Evolutionary conservation across 2,329 filamentous ascomycete genomes (phyloP), one percentile per base, ranked within the genome.

Genomic region (Beauveria medogensis): DNA sequence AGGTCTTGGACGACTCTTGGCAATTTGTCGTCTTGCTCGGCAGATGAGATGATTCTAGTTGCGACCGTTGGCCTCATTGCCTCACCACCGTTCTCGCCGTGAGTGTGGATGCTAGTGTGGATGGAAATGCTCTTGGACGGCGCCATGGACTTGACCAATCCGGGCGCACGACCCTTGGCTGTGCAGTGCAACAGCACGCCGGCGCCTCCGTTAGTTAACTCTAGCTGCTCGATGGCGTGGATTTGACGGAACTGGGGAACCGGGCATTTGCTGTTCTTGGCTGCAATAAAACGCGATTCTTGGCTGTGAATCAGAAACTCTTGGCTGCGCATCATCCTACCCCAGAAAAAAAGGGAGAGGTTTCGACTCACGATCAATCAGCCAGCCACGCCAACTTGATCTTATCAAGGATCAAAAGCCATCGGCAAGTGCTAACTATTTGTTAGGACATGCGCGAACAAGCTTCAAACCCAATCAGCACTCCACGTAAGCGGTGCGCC

Each of bases 11-110:
- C 34, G 22, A 34, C 18, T 30, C 30, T 34, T 22, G 55, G 55
- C 50, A 37, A 20, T 16, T n/a, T 5, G 20, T n/a, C 28, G 14
- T 18, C 22, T 26, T 30, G 20, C 41, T 58, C 46, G 34, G 34
- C 55, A 58, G 46, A 58, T 58, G 46, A 34, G 30, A 51, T 43
- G 37, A 22, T 28, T n/a, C 22, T 2, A 40, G 22, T 43, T 30
- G 30, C 24, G 55, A 41, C 55, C 46, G 46, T 41, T 43, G 34
- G 22, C 34, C 34, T 14, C 34, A 37, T 37, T 37, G 34, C 22
- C 18, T 58, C 46, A 58, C 46, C 55, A 58, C 55, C 55, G 55
- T 34, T 18, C 55, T 58, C 55, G 51, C 55, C 55, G 55, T 24
- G 55, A 22, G 34, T 58, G 55, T 58, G 55, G 55, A 58, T 58